Conservation (phyloP, 2,329 filamentous ascomycete genomes). For the Calonectria pseudoturangicola region DNA sequence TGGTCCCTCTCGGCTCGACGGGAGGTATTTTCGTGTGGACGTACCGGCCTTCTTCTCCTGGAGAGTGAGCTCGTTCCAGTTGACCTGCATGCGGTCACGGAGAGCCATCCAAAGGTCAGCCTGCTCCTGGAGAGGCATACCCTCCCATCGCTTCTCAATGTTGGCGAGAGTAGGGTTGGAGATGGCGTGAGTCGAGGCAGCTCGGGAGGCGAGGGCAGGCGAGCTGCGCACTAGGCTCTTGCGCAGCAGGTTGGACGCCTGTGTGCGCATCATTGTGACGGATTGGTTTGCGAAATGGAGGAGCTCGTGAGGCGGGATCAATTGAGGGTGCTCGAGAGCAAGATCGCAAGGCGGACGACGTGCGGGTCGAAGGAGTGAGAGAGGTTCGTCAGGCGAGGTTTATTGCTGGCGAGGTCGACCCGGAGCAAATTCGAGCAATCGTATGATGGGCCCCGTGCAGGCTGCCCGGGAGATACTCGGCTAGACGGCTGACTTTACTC, state of each 20-base stretch:
- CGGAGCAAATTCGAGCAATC: slow-evolving; percentile 56
- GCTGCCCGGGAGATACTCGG: slow-evolving; percentile 52
- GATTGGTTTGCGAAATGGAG: slow-evolving; percentile 41
- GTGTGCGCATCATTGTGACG: slow-evolving; percentile 72
- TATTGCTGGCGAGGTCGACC: slow-evolving; percentile 49
- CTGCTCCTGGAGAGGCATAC: slow-evolving; percentile 98
- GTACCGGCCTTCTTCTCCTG: slow-evolving; percentile 99
- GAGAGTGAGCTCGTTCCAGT: slow-evolving; percentile 95
- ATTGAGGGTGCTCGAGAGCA: slow-evolving; percentile 58
- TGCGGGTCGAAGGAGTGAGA: slow-evolving; percentile 49
- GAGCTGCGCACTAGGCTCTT: slow-evolving; percentile 67
- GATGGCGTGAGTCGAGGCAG: slow-evolving; percentile 89
- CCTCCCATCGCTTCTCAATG: slow-evolving; percentile 99
- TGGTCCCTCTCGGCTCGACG: slow-evolving; percentile 52
- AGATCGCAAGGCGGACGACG: slow-evolving; percentile 42
- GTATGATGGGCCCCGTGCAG: slow-evolving; percentile 54
- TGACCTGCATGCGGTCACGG: slow-evolving; percentile 98
- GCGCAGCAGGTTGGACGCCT: slow-evolving; percentile 72
- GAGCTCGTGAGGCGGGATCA: slow-evolving; percentile 51
- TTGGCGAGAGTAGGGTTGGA: slow-evolving; percentile 97
- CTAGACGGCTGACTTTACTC: slow-evolving; percentile 40
- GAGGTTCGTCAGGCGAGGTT: slow-evolving; percentile 50
- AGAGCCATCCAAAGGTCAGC: slow-evolving; percentile 99
- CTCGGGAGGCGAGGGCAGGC: slow-evolving; percentile 68
- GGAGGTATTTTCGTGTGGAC: slow-evolving; percentile 69